Conservation (phyloP, 169 alveolate species). For the Amoebophrya sp. region DNA sequence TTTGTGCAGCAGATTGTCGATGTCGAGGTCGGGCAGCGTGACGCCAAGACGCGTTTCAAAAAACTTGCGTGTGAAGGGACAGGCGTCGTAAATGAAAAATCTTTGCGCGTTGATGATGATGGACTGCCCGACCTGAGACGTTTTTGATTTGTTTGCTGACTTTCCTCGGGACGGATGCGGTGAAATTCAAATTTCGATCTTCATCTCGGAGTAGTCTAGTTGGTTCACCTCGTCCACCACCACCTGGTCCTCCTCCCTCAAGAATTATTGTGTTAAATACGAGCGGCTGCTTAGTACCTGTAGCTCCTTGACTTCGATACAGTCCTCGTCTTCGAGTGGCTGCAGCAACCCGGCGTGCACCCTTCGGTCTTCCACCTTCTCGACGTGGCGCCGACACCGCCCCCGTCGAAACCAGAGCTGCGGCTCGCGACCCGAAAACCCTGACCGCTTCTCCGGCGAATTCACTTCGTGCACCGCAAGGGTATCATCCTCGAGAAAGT, state of each 20-base stretch:
- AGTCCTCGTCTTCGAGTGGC: background rate
- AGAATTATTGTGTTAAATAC: too few species aligned
- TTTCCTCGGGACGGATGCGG: background rate
- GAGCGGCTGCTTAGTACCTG: background rate
- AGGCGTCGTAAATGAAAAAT: background rate
- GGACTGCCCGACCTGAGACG: background rate
- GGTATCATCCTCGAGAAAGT: background rate
- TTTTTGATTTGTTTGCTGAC: background rate
- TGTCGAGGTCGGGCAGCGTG: too few species aligned
- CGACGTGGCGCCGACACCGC: background rate
- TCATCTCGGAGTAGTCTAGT: background rate
- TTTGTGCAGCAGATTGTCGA: too few species aligned
- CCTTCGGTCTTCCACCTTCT: too few species aligned
- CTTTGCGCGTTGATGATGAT: background rate
- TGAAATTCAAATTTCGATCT: background rate
- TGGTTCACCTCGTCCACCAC: background rate
- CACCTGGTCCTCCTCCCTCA: background rate
- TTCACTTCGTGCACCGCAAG: background rate
- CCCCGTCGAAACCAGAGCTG: background rate
- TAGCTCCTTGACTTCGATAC: background rate
- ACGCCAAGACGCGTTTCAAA: background rate
- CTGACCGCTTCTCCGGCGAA: background rate
- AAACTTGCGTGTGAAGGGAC: background rate
- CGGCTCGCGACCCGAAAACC: background rate
- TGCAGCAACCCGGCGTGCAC: background rate